phyloP scores from a whole-genome alignment of 345 rosid species.

The Lenwebbia sp. region DNA sequence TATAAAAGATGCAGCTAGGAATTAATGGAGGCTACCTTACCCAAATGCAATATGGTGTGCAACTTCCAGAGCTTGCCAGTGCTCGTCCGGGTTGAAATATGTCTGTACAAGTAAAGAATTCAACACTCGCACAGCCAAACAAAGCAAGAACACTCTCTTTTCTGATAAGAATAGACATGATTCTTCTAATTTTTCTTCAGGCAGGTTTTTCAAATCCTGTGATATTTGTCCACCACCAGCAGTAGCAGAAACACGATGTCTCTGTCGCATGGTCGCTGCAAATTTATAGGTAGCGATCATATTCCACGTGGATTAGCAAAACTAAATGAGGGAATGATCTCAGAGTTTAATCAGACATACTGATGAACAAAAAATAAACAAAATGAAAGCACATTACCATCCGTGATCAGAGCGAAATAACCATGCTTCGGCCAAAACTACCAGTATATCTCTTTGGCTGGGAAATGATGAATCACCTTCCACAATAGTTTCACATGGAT shows the following conservation, averaged over 20 bases:
- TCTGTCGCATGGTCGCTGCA: not conserved
- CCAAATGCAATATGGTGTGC: conserved; percentile 71
- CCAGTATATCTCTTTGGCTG: not conserved
- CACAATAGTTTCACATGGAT: not conserved
- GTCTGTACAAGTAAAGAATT: conserved; percentile 72
- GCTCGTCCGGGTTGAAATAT: conserved; percentile 90
- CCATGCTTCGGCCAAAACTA: not conserved
- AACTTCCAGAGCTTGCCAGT: conserved; percentile 92
- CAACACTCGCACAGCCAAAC: conserved; percentile 43
- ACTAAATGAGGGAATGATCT: not conserved
- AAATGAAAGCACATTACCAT: not conserved
- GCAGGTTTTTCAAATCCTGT: not conserved
- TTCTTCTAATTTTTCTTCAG: not conserved
- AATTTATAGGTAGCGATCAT: not conserved
- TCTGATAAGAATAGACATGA: conserved; percentile 6
- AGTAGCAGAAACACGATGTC: not conserved
- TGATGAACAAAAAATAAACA: not conserved
- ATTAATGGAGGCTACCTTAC: conserved; percentile 16
- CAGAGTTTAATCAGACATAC: not conserved
- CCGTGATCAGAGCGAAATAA: not conserved
- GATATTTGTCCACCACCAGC: not conserved
- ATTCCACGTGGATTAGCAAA: not conserved
- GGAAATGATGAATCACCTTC: not conserved
- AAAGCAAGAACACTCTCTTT: conserved; percentile 29
- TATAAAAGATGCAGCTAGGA: not conserved